A percentile compares a stretch with the other conserved stretches of the same genome.
phyloP scores from a whole-genome alignment of 1,284 basidiomycete species.

The Erythrobasidium hasegawianum region DNA sequence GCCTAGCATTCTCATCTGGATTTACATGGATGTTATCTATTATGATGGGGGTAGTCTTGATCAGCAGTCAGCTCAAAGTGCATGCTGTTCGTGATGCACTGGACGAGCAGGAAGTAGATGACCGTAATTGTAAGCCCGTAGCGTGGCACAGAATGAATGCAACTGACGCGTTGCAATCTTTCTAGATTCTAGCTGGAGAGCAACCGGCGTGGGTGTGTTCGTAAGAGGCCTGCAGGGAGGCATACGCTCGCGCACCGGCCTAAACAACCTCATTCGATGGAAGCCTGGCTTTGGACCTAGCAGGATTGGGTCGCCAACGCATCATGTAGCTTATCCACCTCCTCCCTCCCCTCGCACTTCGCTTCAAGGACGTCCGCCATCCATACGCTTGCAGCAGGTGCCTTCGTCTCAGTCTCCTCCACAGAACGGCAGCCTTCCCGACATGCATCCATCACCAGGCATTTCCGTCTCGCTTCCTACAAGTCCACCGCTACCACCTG shows the following conservation, averaged over 20 bases:
- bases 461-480: not conserved
- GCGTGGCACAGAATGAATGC: not conserved
- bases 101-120: constrained; percentile 10
- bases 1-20: constrained; percentile 7
- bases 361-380: not conserved
- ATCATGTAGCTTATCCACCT: not conserved
- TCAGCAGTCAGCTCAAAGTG: constrained; percentile 11
- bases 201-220: not conserved
- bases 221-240: constrained; percentile 1
- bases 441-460: not conserved
- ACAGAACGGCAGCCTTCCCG: not conserved
- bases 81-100: constrained; percentile 7
- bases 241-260: constrained; percentile 3
- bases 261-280: constrained; percentile 11
- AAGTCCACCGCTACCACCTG: not conserved
- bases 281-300: not conserved
- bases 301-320: not conserved
- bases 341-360: not conserved
- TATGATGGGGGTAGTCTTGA: constrained; percentile 12
- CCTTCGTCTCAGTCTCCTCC: not conserved
- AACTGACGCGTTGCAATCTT: not conserved
- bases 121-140: not conserved
- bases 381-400: too few relatives aligned
- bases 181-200: not conserved
- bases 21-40: constrained; percentile 16